These are phyloP conservation scores for Ordospora colligata DNA, from an alignment of 371 early-diverging fungal species.

Conservation along the genomic window DNA sequence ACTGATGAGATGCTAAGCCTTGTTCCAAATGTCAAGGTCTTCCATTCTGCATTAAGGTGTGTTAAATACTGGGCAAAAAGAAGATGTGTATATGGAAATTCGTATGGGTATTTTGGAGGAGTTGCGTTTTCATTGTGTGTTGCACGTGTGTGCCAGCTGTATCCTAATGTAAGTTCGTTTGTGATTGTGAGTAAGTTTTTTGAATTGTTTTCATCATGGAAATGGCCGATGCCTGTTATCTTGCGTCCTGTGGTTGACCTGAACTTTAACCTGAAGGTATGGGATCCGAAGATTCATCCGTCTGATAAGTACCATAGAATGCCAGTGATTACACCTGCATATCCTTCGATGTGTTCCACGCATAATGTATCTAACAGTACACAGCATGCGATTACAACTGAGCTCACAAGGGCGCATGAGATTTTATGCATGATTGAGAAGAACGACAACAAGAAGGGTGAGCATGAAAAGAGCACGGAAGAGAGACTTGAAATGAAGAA, in stretches of 20 bases:
- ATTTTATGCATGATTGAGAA: conserved; percentile 33
- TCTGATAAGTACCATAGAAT: conserved; percentile 80
- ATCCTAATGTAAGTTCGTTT: conserved; percentile 80
- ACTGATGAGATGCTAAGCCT: conserved; percentile 89
- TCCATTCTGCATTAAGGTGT: conserved; percentile 78
- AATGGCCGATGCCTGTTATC: conserved; percentile 91
- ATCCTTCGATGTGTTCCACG: conserved; percentile 97
- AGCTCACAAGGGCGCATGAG: conserved; percentile 64
- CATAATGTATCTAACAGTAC: conserved; percentile 92
- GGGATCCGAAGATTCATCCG: conserved; percentile 87
- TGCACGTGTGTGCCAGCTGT: conserved; percentile 88
- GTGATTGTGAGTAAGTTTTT: conserved; percentile 80
- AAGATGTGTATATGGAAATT: conserved; percentile 83
- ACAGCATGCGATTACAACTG: conserved; percentile 69
- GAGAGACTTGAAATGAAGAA: conserved; percentile 60
- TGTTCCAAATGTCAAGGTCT: conserved; percentile 79
- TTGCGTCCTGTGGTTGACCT: conserved; percentile 81
- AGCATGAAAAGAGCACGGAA: neutral
- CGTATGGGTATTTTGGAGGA: conserved; percentile 95
- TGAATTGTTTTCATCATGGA: conserved; percentile 75
- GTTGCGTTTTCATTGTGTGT: conserved; percentile 97
- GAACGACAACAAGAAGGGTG: neutral
- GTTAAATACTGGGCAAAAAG: conserved; percentile 96
- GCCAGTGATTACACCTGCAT: conserved; percentile 99
- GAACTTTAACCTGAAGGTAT: conserved; percentile 77